Base-by-base conservation (phyloP, 2,329 filamentous ascomycete species). In the Penicillium frequentans region DNA sequence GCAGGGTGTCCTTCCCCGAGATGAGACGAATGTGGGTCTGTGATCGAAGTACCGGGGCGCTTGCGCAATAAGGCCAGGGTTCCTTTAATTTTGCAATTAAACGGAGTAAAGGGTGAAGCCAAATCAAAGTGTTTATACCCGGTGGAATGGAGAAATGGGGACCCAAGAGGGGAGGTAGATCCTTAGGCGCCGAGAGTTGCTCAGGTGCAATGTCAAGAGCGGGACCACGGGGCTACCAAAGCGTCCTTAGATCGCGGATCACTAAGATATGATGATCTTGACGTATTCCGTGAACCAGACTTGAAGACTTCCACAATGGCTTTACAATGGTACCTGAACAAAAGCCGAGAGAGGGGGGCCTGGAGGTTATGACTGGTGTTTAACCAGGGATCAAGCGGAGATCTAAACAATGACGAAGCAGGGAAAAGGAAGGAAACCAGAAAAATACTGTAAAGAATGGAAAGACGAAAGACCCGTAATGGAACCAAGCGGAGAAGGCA, bases 1-100 rank as follows among this genome's bases (percentile, higher is more conserved):
- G 54, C 49, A 60, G 57, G 43, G 57, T 50, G 57, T 39, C 39
- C 54, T 57, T 55, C 53, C 54, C 57, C 60, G 50, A 66, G 61
- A 66, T 63, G 65, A 65, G 64, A 61, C 61, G 59, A 54, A 51
- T 57, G 67, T 69, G 68, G 68, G 67, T 68, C 67, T 69, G 10
- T 21, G 53, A 60, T 62, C 57, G 58, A 67, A 62, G 57, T 59
- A 59, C 65, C 66, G 60, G 62, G 63, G 67, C 63, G 66, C 64
- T 64, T 70, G 62, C 61, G 59, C 60, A 64, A 64, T 63, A 64
- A 60, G 58, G 55, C 57, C 63, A 64, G 61, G 65, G 59, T 61
- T 61, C 63, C 60, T 56, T 57, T 37, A 24, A 49, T 49, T 49
- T 55, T 64, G 61, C 61, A 58, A 61, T 63, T 59, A 64, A 65